Percentiles rank a stretch among this genome's conserved stretches.
Conservation (phyloP, 352 stramenopile species). For the Phytophthora megakarya region DNA sequence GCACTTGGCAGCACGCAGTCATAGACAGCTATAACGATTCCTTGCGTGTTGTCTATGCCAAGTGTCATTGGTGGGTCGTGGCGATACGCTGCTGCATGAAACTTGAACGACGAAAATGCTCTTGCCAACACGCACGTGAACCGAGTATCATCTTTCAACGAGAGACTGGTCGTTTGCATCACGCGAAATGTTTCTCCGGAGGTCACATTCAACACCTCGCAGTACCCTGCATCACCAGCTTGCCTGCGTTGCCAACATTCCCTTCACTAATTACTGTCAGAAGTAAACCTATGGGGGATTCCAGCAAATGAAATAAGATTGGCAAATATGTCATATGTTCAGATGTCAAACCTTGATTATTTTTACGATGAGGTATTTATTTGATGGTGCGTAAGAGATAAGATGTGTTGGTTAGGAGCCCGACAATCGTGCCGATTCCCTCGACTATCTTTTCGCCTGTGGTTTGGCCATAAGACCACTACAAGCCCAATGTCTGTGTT, state of each 20-base stretch:
- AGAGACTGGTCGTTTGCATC: slow-evolving; percentile 68
- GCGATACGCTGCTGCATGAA: slow-evolving; percentile 47
- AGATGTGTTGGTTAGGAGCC: no score
- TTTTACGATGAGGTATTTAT: no score
- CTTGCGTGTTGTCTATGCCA: slow-evolving; percentile 8
- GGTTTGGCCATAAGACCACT: no score
- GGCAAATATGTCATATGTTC: no score
- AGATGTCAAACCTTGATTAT: no score
- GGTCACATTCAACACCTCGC: slow-evolving; percentile 57
- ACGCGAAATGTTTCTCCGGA: slow-evolving; percentile 58
- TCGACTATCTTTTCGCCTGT: no score
- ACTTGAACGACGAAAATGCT: slow-evolving; percentile 60
- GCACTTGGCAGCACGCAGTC: slow-evolving; percentile 48
- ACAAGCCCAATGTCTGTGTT: no score
- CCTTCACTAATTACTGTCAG: no score
- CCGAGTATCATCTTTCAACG: slow-evolving; percentile 65
- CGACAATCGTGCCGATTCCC: no score
- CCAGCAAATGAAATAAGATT: no score
- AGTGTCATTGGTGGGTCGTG: slow-evolving; percentile 61
- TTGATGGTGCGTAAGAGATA: no score
- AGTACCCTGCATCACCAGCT: slow-evolving; percentile 62
- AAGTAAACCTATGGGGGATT: no score
- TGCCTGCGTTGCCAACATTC: slow-evolving; percentile 72
- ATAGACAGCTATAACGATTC: slow-evolving; percentile 62
- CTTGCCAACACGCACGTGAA: slow-evolving; percentile 74